Evolutionary conservation across 148 eudicot genomes (phyloP).

Genomic region (Suaeda aralocaspica): DNA sequence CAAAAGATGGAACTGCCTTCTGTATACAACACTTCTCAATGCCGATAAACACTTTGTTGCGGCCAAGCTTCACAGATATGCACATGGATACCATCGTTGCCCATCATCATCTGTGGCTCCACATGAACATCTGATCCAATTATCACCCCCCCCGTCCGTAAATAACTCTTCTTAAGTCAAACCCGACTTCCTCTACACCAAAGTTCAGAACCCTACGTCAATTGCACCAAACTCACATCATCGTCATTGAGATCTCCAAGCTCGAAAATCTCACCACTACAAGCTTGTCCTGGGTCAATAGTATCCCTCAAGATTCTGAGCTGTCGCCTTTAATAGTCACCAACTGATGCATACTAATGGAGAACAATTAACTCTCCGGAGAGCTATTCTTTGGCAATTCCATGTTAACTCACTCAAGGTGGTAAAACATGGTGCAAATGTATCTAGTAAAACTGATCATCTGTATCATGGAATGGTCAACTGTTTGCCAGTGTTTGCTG

Average conservation of each 20-base stretch:
- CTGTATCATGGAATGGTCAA: conserved; percentile 59
- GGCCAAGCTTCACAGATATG: conserved; percentile 86
- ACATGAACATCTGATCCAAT: conserved; percentile 77
- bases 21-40: conserved; percentile 59
- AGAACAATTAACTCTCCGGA: conserved; percentile 47
- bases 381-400: conserved; percentile 21
- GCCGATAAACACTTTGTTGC: conserved; percentile 71
- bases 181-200: conserved; percentile 41
- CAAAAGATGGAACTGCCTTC: conserved; percentile 68
- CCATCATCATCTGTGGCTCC: conserved; percentile 93
- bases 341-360: conserved; percentile 54
- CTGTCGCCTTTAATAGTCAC: conserved; percentile 53
- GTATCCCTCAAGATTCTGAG: conserved; percentile 56
- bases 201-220: conserved; percentile 59
- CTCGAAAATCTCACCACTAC: conserved; percentile 40
- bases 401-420: conserved; percentile 26
- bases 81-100: conserved; percentile 91
- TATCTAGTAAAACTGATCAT: conserved; percentile 57
- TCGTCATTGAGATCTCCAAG: conserved; percentile 34
- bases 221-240: conserved; percentile 58
- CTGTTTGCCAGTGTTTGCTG: conserved; percentile 70
- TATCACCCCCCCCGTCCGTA: conserved; percentile 65
- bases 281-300: conserved; percentile 39
- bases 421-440: conserved; percentile 43
- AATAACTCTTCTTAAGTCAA: conserved; percentile 41